Base-by-base conservation (phyloP, 345 rosid species). In the Raphanus sativus region DNA sequence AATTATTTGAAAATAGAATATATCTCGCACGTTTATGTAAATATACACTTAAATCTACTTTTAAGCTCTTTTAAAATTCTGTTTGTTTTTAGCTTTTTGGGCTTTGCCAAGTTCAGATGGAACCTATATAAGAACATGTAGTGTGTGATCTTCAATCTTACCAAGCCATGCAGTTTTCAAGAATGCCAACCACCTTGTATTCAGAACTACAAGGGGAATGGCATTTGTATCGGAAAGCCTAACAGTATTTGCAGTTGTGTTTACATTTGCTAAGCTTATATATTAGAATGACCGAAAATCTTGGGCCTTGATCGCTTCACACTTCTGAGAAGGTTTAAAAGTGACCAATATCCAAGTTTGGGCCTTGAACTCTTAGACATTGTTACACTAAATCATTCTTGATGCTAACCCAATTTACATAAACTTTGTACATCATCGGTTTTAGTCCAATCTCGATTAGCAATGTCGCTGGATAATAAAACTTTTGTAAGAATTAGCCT, bases 131-230 rank as follows among this genome's bases (percentile, higher is more conserved):
- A 67, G 12, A 60, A 59, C 16, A 60, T 75, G 73, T 45, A 45
- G 7, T 12, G 28, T 3, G 40, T n/a, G n/a, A 48, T 3, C 61
- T 10, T 75, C 16, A 21, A 30, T 1, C 67, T 67, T 28, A 17
- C 15, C 67, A 67, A 67, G 67, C 60, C 72, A 58, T 75, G 78
- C 73, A 75, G 1, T 17, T 58, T 75, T 56, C 8, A 16, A 28
- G 42, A 75, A 15, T 75, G 72, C 25, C 12, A 6, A 28, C 59
- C 72, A 40, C 9, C 8, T 66, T 75, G 72, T 66, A 1, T 26
- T 56, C 29, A 58, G 60, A 66, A 58, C 17, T 66, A 40, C 61
- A 42, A 67, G 1, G 72, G 71, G 2, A 36, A 40, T 28, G 77
- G 30, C 30, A 2, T 36, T 74, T 74, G 77, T 65, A 0, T 28